Evolutionary conservation across 2,329 filamentous ascomycete genomes (phyloP).

Genomic region (Ophiognomonia clavigignenti-juglandacearum): DNA sequence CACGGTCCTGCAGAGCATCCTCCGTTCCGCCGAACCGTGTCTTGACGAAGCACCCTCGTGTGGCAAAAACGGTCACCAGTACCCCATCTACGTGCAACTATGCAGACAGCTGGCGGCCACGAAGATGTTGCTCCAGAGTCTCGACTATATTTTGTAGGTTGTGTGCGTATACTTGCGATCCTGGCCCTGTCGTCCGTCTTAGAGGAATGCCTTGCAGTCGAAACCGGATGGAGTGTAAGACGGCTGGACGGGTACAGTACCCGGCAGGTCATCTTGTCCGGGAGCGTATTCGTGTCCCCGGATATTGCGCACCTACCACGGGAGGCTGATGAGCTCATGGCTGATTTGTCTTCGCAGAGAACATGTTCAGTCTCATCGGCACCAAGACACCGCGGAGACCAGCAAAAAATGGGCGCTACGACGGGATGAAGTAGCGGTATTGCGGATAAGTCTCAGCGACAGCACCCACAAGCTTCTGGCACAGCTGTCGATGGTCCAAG

Average conservation of each 20-base stretch:
- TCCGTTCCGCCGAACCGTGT: too few species aligned
- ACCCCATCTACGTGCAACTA: background rate
- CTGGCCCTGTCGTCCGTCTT: too few species aligned
- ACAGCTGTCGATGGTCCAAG: background rate
- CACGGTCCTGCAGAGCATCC: background rate
- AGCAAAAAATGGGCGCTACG: background rate
- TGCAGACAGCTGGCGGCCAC: background rate
- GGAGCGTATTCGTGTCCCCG: too few species aligned
- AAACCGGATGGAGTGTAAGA: too few species aligned
- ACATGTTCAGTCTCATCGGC: background rate
- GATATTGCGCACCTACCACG: too few species aligned
- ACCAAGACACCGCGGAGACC: background rate
- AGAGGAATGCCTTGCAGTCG: too few species aligned
- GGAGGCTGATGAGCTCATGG: background rate
- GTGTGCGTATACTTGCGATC: background rate
- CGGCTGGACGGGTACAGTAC: too few species aligned
- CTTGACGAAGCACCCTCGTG: too few species aligned
- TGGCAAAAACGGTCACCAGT: background rate
- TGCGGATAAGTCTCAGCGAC: background rate
- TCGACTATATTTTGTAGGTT: background rate
- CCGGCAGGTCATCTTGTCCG: too few species aligned
- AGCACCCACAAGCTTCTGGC: background rate
- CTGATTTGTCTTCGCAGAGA: background rate
- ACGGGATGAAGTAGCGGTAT: background rate
- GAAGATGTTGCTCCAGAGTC: background rate